Percentiles rank a stretch among this genome's conserved stretches.
Evolutionary conservation across 805 yeast genomes (phyloP).

Genomic region (Saccharomycopsis schoenii): DNA sequence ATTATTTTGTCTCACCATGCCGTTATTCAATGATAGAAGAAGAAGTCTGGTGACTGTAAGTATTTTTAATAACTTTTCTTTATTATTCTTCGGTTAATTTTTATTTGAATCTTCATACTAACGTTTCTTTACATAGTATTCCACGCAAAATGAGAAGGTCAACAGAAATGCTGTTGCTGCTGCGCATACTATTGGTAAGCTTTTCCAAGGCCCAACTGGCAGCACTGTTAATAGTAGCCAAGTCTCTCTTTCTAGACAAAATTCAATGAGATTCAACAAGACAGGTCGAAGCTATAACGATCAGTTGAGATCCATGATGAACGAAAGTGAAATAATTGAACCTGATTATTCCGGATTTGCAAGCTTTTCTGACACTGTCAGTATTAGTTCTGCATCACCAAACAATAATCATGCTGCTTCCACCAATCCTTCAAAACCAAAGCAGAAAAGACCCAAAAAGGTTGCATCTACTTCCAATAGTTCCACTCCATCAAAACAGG

Average conservation of each 20-base stretch:
- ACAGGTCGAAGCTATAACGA: conserved; percentile 1
- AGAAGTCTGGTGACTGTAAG: conserved; percentile 15
- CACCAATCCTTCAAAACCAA: background rate
- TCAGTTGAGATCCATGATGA: conserved; percentile 1
- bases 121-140: conserved; percentile 3
- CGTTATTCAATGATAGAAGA: conserved; percentile 14
- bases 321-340: background rate
- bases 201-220: conserved; percentile 8
- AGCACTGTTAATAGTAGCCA: background rate
- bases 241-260: background rate
- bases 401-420: background rate
- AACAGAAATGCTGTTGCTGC: conserved; percentile 17
- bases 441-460: background rate
- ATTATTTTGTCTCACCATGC: conserved; percentile 2
- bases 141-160: conserved; percentile 16
- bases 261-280: background rate
- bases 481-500: background rate
- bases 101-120: background rate
- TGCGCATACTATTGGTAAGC: conserved; percentile 16
- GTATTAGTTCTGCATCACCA: background rate
- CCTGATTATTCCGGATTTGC: background rate
- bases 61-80: background rate
- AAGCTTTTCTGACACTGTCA: background rate
- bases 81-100: background rate
- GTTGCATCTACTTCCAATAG: background rate